A percentile compares a stretch with the other conserved stretches of the same genome.
phyloP scores from a whole-genome alignment of 495 filamentous ascomycete genomes.

The Penicillium malachiteum region DNA sequence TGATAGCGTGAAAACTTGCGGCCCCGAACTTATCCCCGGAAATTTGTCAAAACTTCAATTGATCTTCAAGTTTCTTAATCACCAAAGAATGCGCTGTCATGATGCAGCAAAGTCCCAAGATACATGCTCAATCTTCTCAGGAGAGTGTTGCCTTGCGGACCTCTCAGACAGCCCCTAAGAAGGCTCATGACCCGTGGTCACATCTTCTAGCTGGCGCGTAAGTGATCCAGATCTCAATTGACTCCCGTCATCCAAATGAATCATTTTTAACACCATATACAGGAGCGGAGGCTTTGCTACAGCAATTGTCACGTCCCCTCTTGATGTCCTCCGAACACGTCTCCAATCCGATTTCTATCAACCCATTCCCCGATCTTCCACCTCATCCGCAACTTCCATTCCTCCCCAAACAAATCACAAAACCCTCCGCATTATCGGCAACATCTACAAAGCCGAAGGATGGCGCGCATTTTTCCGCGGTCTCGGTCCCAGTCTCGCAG shows the following conservation, averaged over 20 bases:
- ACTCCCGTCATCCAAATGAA: background rate
- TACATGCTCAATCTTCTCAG: conserved; percentile 16
- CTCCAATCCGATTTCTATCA: conserved; percentile 91
- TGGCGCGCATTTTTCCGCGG: conserved; percentile 86
- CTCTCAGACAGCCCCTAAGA: conserved; percentile 12
- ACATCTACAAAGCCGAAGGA: conserved; percentile 75
- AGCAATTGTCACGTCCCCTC: conserved; percentile 75
- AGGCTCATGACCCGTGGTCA: conserved; percentile 55
- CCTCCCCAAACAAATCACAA: conserved; percentile 65
- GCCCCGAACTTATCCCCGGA: conserved; percentile 10
- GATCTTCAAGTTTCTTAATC: conserved; percentile 1
- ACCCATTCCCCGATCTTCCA: conserved; percentile 36
- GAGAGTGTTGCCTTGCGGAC: conserved; percentile 9
- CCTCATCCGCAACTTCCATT: conserved; percentile 31
- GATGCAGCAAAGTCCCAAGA: conserved; percentile 22
- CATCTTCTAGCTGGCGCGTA: conserved; percentile 88
- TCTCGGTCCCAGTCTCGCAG: conserved; percentile 81
- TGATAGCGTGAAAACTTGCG: conserved; percentile 20
- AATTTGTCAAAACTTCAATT: conserved; percentile 9
- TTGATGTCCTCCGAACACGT: conserved; percentile 86
- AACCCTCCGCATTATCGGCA: conserved; percentile 75
- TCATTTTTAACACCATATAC: background rate
- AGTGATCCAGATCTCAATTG: conserved; percentile 20
- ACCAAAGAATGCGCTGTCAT: conserved; percentile 15
- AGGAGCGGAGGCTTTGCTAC: conserved; percentile 85